Evolutionary conservation across 306 rosid species (phyloP).

Genomic region (Abrus pulchellus): DNA sequence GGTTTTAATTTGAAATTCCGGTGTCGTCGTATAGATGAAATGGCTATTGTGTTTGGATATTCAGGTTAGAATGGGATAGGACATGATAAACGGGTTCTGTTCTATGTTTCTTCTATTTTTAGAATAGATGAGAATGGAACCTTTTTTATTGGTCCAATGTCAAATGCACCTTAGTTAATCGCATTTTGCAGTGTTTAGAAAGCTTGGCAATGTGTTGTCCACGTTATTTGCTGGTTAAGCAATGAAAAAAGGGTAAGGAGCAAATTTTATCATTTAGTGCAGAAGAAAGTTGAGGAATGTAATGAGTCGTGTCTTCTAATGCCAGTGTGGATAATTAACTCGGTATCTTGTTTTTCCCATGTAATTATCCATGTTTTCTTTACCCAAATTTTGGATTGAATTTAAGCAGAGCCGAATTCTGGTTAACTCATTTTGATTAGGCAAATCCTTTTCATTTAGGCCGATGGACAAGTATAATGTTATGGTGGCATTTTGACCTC

Average conservation of each 20-base stretch:
- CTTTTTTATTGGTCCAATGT: too few relatives aligned
- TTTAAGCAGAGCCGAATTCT: neutral
- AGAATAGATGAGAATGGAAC: neutral
- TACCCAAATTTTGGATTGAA: neutral
- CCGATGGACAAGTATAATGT: neutral
- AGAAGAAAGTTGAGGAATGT: slow-evolving; percentile 8
- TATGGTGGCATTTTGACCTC: neutral
- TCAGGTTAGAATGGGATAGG: neutral
- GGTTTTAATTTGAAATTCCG: slow-evolving; percentile 18
- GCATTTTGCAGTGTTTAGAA: neutral
- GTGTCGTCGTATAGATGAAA: neutral
- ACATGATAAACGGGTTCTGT: too few relatives aligned
- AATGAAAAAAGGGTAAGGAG: neutral
- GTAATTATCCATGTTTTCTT: neutral
- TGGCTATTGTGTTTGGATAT: neutral
- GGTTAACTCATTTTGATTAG: neutral
- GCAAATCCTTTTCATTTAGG: neutral
- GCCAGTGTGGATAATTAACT: neutral
- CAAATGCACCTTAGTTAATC: neutral
- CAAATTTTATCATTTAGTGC: neutral
- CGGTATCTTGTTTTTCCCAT: neutral
- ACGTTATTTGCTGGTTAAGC: neutral
- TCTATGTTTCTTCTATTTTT: neutral
- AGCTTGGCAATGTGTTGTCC: neutral
- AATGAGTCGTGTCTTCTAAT: neutral